Percentiles rank a stretch among this genome's conserved stretches.
Evolutionary conservation across 1,139 yeast genomes (phyloP).

Genomic region (Yamadazyma membranifaciens): DNA sequence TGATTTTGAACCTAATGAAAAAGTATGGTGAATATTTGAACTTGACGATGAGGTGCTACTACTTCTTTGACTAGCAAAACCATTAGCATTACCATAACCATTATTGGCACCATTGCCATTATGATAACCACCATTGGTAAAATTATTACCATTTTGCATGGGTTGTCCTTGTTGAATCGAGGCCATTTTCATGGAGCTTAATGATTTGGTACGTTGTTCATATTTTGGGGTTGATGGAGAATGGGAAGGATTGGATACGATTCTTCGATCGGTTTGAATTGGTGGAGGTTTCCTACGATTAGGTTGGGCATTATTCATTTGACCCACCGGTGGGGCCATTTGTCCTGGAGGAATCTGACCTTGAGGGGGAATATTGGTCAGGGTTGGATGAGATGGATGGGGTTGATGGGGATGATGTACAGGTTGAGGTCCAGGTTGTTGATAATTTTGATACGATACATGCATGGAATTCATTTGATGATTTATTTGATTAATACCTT

Average conservation of each 20-base stretch:
- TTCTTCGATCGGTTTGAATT: conserved; percentile 23
- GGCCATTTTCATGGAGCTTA: conserved; percentile 21
- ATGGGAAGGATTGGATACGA: conserved; percentile 24
- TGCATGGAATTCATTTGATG: background rate
- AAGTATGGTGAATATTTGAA: conserved; percentile 29
- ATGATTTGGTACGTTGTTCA: conserved; percentile 25
- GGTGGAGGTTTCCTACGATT: conserved; percentile 18
- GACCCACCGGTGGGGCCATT: background rate
- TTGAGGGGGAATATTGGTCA: background rate
- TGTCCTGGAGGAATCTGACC: background rate
- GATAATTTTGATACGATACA: background rate
- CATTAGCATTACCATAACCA: conserved; percentile 7
- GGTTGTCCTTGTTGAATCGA: conserved; percentile 18
- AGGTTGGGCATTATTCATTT: conserved; percentile 1
- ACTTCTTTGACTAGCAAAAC: conserved; percentile 13
- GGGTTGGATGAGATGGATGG: background rate
- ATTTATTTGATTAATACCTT: background rate
- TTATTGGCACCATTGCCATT: conserved; percentile 5
- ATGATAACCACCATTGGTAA: conserved; percentile 1
- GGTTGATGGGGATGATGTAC: too few species aligned
- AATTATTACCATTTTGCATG: conserved; percentile 9
- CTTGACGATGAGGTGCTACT: conserved; percentile 16
- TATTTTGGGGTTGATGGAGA: conserved; percentile 14
- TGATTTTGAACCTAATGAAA: conserved; percentile 41
- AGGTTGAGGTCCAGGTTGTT: too few species aligned